Evolutionary conservation across 1,284 basidiomycete species (phyloP).

Genomic region (Ustilago bromivora): DNA sequence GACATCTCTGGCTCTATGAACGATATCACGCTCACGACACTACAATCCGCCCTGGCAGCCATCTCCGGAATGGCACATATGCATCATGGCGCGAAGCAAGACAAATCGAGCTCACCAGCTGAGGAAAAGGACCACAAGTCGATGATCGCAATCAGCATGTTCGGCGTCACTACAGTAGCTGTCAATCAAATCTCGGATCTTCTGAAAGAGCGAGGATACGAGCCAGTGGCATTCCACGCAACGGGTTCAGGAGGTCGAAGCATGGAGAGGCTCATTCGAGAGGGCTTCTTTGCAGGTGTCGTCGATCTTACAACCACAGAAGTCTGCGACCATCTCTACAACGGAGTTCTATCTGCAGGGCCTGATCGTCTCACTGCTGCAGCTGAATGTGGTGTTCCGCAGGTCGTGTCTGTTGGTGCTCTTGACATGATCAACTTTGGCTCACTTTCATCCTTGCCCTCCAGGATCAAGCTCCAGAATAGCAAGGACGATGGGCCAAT

Average conservation of each 20-base stretch:
- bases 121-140: constrained; percentile 18
- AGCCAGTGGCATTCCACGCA: constrained; percentile 49
- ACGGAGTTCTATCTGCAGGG: constrained; percentile 41
- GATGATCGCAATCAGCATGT: constrained; percentile 46
- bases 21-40: constrained; percentile 33
- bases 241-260: constrained; percentile 43
- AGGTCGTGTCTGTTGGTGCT: constrained; percentile 42
- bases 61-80: constrained; percentile 44
- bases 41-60: constrained; percentile 28
- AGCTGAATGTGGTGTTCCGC: constrained; percentile 22
- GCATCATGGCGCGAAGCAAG: constrained; percentile 1
- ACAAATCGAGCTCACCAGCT: background rate
- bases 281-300: constrained; percentile 41
- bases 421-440: constrained; percentile 56
- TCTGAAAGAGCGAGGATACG: constrained; percentile 28
- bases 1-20: constrained; percentile 49
- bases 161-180: constrained; percentile 41
- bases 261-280: constrained; percentile 43
- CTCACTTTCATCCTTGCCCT: constrained; percentile 22
- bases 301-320: constrained; percentile 51
- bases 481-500: constrained; percentile 13
- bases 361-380: constrained; percentile 39
- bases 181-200: constrained; percentile 38
- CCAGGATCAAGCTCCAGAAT: constrained; percentile 9
- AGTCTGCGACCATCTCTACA: constrained; percentile 41